Evolutionary conservation across 805 yeast genomes (phyloP), one percentile per base, ranked within the genome.

Genomic region (Starmerella khaoyaiensis): DNA sequence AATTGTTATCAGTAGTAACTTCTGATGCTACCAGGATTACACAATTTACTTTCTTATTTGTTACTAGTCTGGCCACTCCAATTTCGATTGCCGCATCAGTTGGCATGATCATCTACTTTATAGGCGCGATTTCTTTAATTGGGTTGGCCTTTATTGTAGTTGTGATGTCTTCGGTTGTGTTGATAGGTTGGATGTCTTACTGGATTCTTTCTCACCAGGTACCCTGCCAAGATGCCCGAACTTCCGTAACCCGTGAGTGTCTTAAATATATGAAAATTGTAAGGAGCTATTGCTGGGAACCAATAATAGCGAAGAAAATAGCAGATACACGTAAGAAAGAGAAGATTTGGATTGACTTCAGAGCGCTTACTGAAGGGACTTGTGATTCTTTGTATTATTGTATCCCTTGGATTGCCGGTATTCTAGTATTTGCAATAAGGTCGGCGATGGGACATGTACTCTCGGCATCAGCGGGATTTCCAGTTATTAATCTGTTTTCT

Each of bases 271-370:
- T 86, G 65, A 79, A 77, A 52, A 68, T 76, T 57, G 79, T 84
- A 56, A 84, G 84, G 60, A 79, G 69, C 55, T 84, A 83, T 56
- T 79, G 93, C 1, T 84, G 95, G 95, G 95, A 86, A 59, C 64
- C 64, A 23, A 81, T 95, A 0, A 84, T 81, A 53, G 62, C 64
- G 35, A 55, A 64, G 10, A 61, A 65, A 33, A 67, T 86, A 26
- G 11, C 17, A 2, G 23, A 16, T 3, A 32, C 33, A 3, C 40
- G 47, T 3, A 23, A 24, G n/a, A 4, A 19, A 4, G 47, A 44
- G 27, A 27, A 39, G 10, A 15, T 23, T 15, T 35, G 19, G 94
- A 25, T 39, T 18, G 28, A 37, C 10, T 36, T 30, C 15, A 12
- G 32, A n/a, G 31, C n/a, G 30, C 10, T 24, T 35, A 7, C 25